Evolutionary conservation across 2,329 filamentous ascomycete genomes (phyloP), one percentile per base, ranked within the genome.

Genomic region (Pestalotiopsis sp.): DNA sequence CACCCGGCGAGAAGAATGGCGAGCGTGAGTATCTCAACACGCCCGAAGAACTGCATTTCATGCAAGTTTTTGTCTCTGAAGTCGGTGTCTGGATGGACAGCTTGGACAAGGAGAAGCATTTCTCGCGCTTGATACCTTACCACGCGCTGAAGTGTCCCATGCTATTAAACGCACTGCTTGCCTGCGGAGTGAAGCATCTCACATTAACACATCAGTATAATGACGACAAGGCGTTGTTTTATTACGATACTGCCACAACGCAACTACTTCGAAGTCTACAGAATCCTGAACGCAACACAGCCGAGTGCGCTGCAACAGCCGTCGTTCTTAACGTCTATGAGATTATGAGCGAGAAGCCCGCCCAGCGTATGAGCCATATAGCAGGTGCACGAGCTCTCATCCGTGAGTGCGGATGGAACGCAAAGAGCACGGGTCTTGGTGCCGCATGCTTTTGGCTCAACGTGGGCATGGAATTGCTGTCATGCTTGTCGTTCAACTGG

Each of bases 31-130:
- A 89, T 73, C 85, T 97, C 60, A 90, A 89, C 72, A 89, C 89
- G 3, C 87, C 90, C 11, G 93, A 97, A 69, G 94, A 97, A 77
- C 87, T 96, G 0, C 83, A 91, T n/a, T 94, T 94, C 77, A 93
- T 98, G 91, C 93, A 97, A 78, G 91, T 94, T 0, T 98, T 97
- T 78, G 91, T 97, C 6, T 92, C 97, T 75, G 92, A 97, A 72
- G 93, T 98, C 2, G 94, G 92, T 0, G 81, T 94, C 3, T 98
- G 95, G 94, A 97, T 98, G 93, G 95, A 98, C 80, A 93, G 91
- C 57, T 90, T 98, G 84, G 93, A 97, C 81, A 87, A 90, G 41
- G 87, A 91, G 72, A 95, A 95, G 81, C 93, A 97, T 83, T 98
- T 98, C 78, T 93, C 93, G 27, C 88, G 92, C 62, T 83, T 93